These are phyloP conservation scores for Taiwanofungus camphoratus DNA, from an alignment of 1,284 basidiomycete species.

Conservation along the genomic window DNA sequence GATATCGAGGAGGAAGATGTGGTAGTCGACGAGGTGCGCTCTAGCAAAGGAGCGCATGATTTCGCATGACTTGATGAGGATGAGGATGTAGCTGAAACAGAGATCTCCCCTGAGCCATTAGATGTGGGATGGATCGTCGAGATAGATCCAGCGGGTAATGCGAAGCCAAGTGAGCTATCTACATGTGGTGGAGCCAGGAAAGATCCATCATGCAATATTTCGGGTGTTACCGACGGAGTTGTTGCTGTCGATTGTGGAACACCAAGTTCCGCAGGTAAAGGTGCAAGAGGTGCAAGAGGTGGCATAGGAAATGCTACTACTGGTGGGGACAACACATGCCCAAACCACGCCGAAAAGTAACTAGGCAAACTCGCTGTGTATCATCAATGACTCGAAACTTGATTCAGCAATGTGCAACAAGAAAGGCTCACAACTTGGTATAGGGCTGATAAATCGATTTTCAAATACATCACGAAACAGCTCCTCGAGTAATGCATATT, in stretches of 20 bases:
- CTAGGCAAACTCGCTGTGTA: conserved; percentile 57
- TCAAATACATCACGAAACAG: conserved; percentile 31
- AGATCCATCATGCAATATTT: no score
- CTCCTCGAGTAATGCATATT: conserved; percentile 30
- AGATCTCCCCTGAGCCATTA: not conserved
- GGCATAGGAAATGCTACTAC: conserved; percentile 63
- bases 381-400: not conserved
- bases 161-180: not conserved
- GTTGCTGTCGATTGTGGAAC: not conserved
- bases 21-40: no score
- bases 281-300: conserved; percentile 58
- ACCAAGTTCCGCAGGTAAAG: conserved; percentile 34
- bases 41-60: no score
- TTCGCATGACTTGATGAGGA: no score
- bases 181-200: not conserved
- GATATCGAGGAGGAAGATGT: no score
- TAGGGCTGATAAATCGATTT: conserved; percentile 31
- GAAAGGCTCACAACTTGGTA: conserved; percentile 25
- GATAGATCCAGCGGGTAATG: not conserved
- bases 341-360: conserved; percentile 68
- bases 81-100: no score
- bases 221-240: no score
- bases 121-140: conserved; percentile 5
- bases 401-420: not conserved
- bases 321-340: conserved; percentile 56